Evolutionary conservation across 352 stramenopile species (phyloP), one percentile per base, ranked within the genome.

Genomic region (Globisporangium sylvaticum): DNA sequence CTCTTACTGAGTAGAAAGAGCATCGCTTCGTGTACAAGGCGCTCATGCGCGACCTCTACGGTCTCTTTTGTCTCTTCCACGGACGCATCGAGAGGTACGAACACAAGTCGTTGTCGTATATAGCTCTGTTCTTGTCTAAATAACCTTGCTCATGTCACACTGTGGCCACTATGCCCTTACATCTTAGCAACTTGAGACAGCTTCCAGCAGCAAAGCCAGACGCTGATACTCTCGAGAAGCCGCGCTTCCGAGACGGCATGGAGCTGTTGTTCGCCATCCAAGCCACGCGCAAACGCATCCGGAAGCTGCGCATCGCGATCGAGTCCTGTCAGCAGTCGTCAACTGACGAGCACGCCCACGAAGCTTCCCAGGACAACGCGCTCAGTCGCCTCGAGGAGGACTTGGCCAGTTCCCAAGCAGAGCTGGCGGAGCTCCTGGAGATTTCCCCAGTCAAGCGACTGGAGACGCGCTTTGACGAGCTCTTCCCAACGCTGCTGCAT

Each of bases 21-120:
- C 66, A 83, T 32, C 73, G 68, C 8, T 27, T 58, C 20, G 75
- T 72, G 3, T 81, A 83, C 24, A 59, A 79, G 39, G 71, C 68
- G 9, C 55, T 88, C 32, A 53, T 89, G 14, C 65, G 66, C n/a
- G 65, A 80, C 3, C 52, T 88, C 37, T 84, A 91, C 70, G 70
- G 69, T 46, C 73, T 79, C 34, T 86, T 91, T 42, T 66, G 80
- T 8, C 64, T 89, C 20, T 86, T 91, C 48, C 68, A 88, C 58
- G 80, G 79, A 1, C 75, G 57, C n/a, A 75, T 91, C 50, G 76
- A 85, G 22, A 74, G 67, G 70, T 87, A 64, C 31, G 1, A 5
- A 24, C 18, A 6, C 18, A 18, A 22, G 39, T 2, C 2, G 8
- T 2, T 50, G 15, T 9, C 18, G 18, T 50, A 20, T 22, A 3